phyloP scores from a whole-genome alignment of 305 asterid genomes.

The Fraxinus paxiana region DNA sequence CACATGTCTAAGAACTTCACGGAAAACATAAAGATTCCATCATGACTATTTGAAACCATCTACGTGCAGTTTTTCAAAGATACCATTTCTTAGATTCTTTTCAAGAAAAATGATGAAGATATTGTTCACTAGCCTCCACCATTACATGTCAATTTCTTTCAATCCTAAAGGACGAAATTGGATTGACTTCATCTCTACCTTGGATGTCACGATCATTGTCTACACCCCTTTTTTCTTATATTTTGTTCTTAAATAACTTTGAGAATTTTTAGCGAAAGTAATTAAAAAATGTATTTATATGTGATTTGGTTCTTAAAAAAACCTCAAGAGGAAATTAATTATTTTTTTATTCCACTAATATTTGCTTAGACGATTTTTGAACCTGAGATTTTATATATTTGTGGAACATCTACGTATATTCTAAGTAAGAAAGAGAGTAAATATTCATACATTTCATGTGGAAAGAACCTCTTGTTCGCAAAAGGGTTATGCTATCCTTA shows the following conservation, averaged over 20 bases:
- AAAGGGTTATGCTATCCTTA: background rate
- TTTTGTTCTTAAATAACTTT: background rate
- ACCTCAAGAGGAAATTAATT: background rate
- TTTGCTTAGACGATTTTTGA: background rate
- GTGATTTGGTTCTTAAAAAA: background rate
- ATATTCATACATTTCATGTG: background rate
- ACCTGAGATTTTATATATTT: background rate
- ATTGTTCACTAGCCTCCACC: background rate
- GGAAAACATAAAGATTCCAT: background rate
- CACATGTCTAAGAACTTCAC: background rate
- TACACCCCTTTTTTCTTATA: background rate
- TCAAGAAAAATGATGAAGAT: background rate
- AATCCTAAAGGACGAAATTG: background rate
- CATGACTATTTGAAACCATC: background rate
- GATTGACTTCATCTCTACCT: background rate
- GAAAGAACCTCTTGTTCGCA: background rate
- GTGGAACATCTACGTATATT: background rate
- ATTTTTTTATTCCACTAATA: background rate
- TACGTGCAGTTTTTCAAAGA: background rate
- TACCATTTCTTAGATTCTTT: slow-evolving; percentile 18
- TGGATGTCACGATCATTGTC: background rate
- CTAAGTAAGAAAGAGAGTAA: background rate
- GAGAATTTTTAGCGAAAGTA: background rate
- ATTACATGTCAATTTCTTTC: slow-evolving; percentile 16
- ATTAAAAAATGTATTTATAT: background rate